Evolutionary conservation across 2,329 filamentous ascomycete genomes (phyloP).

Genomic region (Cyphellophora europaea): DNA sequence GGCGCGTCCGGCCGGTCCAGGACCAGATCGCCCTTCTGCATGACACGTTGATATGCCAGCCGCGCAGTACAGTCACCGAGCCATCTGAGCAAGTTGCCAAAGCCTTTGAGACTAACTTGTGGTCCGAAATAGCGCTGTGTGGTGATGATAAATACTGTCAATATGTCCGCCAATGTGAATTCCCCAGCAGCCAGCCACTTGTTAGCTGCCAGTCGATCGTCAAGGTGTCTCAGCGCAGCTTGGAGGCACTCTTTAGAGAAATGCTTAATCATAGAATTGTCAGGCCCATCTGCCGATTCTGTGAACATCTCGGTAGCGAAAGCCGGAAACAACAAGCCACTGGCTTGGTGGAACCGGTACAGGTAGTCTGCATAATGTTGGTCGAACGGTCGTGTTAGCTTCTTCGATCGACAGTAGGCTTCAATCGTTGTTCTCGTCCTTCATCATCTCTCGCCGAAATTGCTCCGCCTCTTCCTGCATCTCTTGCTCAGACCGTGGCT

Average conservation of each 20-base stretch:
- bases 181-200: background rate
- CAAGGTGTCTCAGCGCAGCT: background rate
- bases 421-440: too few relatives aligned
- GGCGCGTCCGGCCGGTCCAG: background rate
- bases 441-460: conserved; percentile 50
- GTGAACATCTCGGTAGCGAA: background rate
- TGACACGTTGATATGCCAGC: background rate
- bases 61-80: background rate
- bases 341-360: background rate
- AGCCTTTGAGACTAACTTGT: background rate
- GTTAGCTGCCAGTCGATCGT: background rate
- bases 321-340: background rate
- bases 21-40: background rate
- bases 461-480: conserved; percentile 71
- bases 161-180: background rate
- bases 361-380: too few relatives aligned
- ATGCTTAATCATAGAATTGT: background rate
- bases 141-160: background rate
- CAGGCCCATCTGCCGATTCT: background rate
- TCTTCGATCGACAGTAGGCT: too few relatives aligned
- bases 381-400: too few relatives aligned
- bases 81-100: background rate
- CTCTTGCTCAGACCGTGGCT: conserved; percentile 58
- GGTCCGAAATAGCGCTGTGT: background rate
- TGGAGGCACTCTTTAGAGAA: background rate